Percentiles rank a stretch among this genome's conserved stretches.
phyloP scores from a whole-genome alignment of 148 eudicot genomes.

The Vaccinium vitisidaea region DNA sequence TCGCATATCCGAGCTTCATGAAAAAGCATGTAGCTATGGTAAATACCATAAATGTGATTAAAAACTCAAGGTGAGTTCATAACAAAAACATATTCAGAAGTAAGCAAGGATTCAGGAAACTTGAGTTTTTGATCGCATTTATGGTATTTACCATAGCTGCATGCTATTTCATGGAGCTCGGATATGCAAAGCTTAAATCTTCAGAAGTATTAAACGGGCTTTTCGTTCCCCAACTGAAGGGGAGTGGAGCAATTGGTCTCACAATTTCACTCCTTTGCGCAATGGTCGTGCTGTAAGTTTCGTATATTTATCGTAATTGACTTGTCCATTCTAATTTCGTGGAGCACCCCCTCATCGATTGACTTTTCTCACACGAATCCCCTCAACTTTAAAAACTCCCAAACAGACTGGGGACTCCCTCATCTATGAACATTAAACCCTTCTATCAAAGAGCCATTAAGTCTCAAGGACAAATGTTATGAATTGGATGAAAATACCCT shows the following conservation, averaged over 20 bases:
- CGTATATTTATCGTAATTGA: background rate
- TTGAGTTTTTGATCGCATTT: slow-evolving; percentile 82
- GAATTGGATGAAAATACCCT: background rate
- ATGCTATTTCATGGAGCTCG: slow-evolving; percentile 84
- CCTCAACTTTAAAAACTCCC: background rate
- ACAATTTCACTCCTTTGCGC: slow-evolving; percentile 98
- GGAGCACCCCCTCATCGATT: too few species aligned
- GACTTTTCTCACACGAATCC: too few species aligned
- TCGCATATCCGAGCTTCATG: slow-evolving; percentile 77
- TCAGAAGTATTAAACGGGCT: slow-evolving; percentile 76
- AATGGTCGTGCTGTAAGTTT: slow-evolving; percentile 98
- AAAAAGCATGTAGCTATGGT: slow-evolving; percentile 89
- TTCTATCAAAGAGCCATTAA: background rate
- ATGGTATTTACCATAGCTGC: slow-evolving; percentile 80
- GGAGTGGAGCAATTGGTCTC: slow-evolving; percentile 74
- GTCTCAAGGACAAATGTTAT: background rate
- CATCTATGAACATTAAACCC: background rate
- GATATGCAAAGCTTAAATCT: slow-evolving; percentile 76
- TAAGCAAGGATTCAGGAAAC: slow-evolving; percentile 44
- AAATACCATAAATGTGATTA: slow-evolving; percentile 70
- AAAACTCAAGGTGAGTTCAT: too few species aligned
- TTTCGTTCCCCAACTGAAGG: slow-evolving; percentile 91
- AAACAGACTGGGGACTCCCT: background rate
- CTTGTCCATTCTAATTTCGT: background rate
- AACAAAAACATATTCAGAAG: too few species aligned